Evolutionary conservation across 495 filamentous ascomycete genomes (phyloP).

Genomic region (Xeromyces bisporus): DNA sequence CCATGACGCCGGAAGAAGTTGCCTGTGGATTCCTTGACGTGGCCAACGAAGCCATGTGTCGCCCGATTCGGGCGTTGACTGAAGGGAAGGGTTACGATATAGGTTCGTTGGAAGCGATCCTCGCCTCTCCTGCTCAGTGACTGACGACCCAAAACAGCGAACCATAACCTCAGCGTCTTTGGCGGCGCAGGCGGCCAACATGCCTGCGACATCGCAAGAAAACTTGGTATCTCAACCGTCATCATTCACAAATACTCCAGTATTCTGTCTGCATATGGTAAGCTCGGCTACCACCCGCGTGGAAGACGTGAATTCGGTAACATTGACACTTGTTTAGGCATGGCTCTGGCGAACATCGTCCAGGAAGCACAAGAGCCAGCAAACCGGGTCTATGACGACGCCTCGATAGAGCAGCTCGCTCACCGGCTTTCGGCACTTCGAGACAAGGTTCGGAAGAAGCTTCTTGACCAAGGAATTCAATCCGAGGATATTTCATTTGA

Average conservation of each 20-base stretch:
- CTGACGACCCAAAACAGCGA: constrained; percentile 8
- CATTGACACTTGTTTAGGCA: constrained; percentile 1
- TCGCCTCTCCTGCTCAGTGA: background rate
- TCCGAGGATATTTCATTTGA: constrained; percentile 28
- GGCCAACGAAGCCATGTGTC: constrained; percentile 37
- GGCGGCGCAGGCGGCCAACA: constrained; percentile 40
- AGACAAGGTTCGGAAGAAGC: constrained; percentile 17
- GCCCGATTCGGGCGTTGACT: constrained; percentile 35
- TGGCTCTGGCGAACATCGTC: constrained; percentile 35
- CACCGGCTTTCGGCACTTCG: constrained; percentile 17
- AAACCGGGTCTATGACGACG: constrained; percentile 19
- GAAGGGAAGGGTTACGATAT: constrained; percentile 35
- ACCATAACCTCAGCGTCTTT: constrained; percentile 34
- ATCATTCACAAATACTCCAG: constrained; percentile 38
- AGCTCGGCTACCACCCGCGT: background rate
- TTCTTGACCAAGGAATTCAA: constrained; percentile 22
- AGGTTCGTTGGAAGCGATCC: too few species aligned
- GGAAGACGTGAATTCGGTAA: background rate
- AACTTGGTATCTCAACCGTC: constrained; percentile 30
- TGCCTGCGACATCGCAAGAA: constrained; percentile 32
- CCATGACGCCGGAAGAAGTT: constrained; percentile 65
- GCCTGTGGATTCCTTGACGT: constrained; percentile 43
- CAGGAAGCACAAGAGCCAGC: constrained; percentile 34
- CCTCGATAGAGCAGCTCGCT: constrained; percentile 15
- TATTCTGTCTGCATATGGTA: constrained; percentile 34